Conservation (phyloP, 768 basidiomycete genomes). For the Leccinum subtestaceum region DNA sequence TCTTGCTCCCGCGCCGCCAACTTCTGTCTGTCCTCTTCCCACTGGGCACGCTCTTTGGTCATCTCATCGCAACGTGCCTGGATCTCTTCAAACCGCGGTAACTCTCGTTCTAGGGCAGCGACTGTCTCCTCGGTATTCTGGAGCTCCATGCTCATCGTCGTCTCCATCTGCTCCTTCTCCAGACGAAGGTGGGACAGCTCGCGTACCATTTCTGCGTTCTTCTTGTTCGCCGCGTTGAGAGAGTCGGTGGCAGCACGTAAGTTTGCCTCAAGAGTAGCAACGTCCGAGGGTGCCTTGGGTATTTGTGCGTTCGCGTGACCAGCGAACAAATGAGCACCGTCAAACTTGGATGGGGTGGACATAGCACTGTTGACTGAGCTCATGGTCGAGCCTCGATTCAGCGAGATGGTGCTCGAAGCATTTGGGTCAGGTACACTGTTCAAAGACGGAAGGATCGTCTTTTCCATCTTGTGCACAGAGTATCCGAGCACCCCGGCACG, state of each 20-base stretch:
- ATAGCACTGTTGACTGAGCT: conserved; percentile 47
- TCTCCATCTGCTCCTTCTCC: conserved; percentile 71
- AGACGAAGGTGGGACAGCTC: conserved; percentile 60
- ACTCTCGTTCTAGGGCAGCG: conserved; percentile 51
- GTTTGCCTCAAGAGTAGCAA: conserved; percentile 59
- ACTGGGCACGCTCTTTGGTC: conserved; percentile 46
- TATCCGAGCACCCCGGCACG: conserved; percentile 78
- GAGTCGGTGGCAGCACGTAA: conserved; percentile 60
- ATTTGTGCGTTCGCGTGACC: conserved; percentile 71
- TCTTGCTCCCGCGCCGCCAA: conserved; percentile 38
- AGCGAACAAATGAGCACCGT: conserved; percentile 82
- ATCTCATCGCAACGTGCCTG: conserved; percentile 47
- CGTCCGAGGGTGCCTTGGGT: conserved; percentile 43
- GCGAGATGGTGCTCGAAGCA: conserved; percentile 51
- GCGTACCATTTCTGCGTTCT: conserved; percentile 57
- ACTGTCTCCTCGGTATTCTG: conserved; percentile 68
- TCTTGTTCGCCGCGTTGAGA: conserved; percentile 54
- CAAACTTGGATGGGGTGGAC: conserved; percentile 60
- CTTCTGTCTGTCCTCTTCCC: conserved; percentile 46
- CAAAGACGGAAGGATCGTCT: conserved; percentile 36
- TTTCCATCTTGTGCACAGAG: conserved; percentile 67
- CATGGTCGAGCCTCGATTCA: conserved; percentile 47
- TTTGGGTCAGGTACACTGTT: conserved; percentile 38
- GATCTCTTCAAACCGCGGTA: conserved; percentile 48
- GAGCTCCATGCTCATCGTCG: conserved; percentile 60